Evolutionary conservation across 192 early-diverging fungal genomes (phyloP).

Genomic region (Backusella westeae): DNA sequence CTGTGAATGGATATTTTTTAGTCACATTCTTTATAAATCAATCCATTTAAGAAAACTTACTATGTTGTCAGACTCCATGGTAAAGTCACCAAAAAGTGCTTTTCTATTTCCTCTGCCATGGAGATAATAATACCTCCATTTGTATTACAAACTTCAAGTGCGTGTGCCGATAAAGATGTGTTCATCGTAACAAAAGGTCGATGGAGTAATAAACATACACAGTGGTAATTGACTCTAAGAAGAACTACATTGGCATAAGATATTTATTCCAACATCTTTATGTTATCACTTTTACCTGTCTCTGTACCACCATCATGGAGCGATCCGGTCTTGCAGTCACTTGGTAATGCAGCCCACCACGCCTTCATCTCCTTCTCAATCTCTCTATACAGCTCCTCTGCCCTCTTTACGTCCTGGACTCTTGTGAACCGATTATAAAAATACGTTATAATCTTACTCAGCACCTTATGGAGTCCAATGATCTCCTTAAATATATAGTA

Average conservation of each 20-base stretch:
- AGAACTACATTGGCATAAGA: neutral
- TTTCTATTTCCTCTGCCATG: slow-evolving; percentile 18
- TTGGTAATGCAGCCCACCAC: neutral
- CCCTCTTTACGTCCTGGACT: neutral
- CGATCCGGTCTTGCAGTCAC: neutral
- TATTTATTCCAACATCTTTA: neutral
- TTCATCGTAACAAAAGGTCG: slow-evolving; percentile 25
- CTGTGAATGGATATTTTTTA: neutral
- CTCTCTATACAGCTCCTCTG: slow-evolving; percentile 1
- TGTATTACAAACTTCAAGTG: slow-evolving; percentile 18
- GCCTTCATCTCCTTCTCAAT: neutral
- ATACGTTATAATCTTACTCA: slow-evolving; percentile 26
- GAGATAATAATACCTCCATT: slow-evolving; percentile 25
- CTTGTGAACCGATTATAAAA: slow-evolving; percentile 25
- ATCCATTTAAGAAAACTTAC: slow-evolving; percentile 8
- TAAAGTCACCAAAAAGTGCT: slow-evolving; percentile 8
- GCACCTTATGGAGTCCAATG: slow-evolving; percentile 19
- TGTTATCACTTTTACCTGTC: neutral
- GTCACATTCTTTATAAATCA: too few species aligned
- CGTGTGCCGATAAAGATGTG: neutral
- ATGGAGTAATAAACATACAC: slow-evolving; percentile 26
- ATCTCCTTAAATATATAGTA: slow-evolving; percentile 21
- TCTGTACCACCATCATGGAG: neutral
- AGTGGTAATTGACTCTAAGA: slow-evolving; percentile 22
- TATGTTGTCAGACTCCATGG: slow-evolving; percentile 35